Base-by-base conservation (phyloP, 768 basidiomycete species). In the Tricholoma furcatifolium region DNA sequence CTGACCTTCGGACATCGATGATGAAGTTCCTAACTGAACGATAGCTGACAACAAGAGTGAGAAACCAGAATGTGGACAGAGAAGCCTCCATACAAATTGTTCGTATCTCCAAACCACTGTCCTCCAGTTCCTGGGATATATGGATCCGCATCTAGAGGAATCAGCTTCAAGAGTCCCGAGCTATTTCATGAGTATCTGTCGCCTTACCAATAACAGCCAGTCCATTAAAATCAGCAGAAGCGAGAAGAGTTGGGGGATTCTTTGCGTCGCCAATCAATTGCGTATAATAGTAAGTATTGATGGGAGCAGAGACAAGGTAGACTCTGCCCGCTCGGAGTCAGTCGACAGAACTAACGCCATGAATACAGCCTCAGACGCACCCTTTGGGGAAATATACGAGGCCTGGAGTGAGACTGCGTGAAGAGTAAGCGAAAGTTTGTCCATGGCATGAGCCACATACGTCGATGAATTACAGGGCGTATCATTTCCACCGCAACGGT, bases 331-430 rank as follows among this genome's bases (percentile, higher is more conserved):
- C 45, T 36, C 50, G 30, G 35, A 48, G n/a, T n/a, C 9, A 40
- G 47, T 27, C 7, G 27, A 27, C 27, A 30, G 11, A 36, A 24
- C 21, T 23, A 3, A 9, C 20, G 20, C 20, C 10, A 39, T 5
- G 47, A 36, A 7, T 30, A n/a, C n/a, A n/a, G 27, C 27, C 27
- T 27, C 30, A 23, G 40, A 47, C 27, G 51, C 74, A 84, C 87
- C 88, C 90, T 57, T 73, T 62, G 0, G 90, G 90, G 69, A 91
- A 90, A 68, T 80, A 91, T 30, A 91, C 78, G 14, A 91, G 63
- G 4, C 86, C 90, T 8, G 90, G 88, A 0, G 85, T 77, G 2
- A 84, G 65, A 8, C 86, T 88, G 47, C 47, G 27, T 24, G 42
- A 45, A 38, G 14, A 15, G 38, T 53, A n/a, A 50, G 14, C 39